phyloP scores from a whole-genome alignment of 2,329 filamentous ascomycete genomes.

The Nigrograna mackinnonii region DNA sequence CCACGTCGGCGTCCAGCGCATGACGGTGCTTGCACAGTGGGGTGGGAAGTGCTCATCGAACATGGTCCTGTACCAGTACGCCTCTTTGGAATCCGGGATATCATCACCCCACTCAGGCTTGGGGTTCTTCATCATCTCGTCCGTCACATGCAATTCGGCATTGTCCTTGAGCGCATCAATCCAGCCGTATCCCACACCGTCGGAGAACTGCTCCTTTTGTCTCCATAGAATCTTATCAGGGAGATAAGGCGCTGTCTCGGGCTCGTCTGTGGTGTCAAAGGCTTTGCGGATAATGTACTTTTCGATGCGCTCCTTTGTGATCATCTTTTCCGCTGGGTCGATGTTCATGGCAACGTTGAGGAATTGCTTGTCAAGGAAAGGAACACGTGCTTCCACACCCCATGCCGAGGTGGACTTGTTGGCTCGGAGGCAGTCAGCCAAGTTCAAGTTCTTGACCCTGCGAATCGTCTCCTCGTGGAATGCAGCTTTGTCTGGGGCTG shows the following conservation, averaged over 20 bases:
- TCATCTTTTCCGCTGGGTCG: conserved; percentile 94
- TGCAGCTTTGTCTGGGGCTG: conserved; percentile 84
- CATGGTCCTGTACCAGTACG: conserved; percentile 97
- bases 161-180: conserved; percentile 97
- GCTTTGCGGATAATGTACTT: conserved; percentile 99
- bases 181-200: conserved; percentile 98
- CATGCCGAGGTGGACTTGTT: conserved; percentile 99
- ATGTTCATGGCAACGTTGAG: conserved; percentile 91
- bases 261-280: conserved; percentile 90
- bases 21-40: conserved; percentile 87
- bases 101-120: conserved; percentile 95
- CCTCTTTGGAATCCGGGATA: conserved; percentile 95
- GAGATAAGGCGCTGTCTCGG: conserved; percentile 80
- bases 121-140: conserved; percentile 99
- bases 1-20: conserved; percentile 98
- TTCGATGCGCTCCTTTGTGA: conserved; percentile 85
- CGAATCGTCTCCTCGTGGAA: conserved; percentile 96
- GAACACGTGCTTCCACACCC: conserved; percentile 96
- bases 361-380: conserved; percentile 98
- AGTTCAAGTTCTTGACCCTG: conserved; percentile 93
- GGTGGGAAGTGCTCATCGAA: conserved; percentile 98
- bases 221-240: conserved; percentile 95
- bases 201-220: conserved; percentile 99
- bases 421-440: conserved; percentile 94
- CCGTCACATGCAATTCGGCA: conserved; percentile 84